Evolutionary conservation across 306 rosid genomes (phyloP).

Genomic region (Fagus sylvatica): DNA sequence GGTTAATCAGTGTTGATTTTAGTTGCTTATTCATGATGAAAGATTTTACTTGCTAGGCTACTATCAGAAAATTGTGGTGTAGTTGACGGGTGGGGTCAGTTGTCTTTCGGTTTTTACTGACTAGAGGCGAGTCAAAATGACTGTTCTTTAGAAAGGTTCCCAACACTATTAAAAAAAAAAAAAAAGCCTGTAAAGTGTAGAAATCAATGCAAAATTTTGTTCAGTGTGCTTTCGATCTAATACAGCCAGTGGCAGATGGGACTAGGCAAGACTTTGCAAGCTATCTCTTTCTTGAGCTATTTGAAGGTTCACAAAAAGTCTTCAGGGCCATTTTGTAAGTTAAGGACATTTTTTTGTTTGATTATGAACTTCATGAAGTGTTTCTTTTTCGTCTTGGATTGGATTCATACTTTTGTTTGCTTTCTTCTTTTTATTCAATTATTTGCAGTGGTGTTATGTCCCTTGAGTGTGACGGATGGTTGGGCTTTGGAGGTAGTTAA

Average conservation of each 20-base stretch:
- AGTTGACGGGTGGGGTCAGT: not conserved
- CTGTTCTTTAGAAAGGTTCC: not conserved
- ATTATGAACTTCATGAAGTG: slow-evolving; percentile 18
- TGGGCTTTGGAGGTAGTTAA: slow-evolving; percentile 78
- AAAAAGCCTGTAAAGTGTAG: slow-evolving; percentile 18
- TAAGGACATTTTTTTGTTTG: slow-evolving; percentile 22
- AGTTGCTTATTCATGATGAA: not conserved
- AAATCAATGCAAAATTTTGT: slow-evolving; percentile 9
- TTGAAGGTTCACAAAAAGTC: slow-evolving; percentile 60
- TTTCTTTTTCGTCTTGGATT: slow-evolving; percentile 14
- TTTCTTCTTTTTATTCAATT: slow-evolving; percentile 24
- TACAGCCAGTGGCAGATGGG: slow-evolving; percentile 76
- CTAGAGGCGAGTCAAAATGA: not conserved
- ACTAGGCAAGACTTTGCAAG: slow-evolving; percentile 94
- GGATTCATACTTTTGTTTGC: slow-evolving; percentile 11
- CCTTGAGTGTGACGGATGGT: slow-evolving; percentile 91
- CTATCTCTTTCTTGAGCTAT: slow-evolving; percentile 80
- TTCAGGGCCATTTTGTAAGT: slow-evolving; percentile 86
- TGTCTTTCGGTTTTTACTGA: not conserved
- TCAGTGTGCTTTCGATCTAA: slow-evolving; percentile 24
- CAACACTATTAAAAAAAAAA: slow-evolving; percentile 23
- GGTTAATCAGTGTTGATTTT: not conserved
- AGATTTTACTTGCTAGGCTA: not conserved
- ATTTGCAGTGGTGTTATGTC: slow-evolving; percentile 80
- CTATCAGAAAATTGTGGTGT: not conserved